Evolutionary conservation across 257 asterid genomes (phyloP).

Genomic region (Primulina huaijiensis): DNA sequence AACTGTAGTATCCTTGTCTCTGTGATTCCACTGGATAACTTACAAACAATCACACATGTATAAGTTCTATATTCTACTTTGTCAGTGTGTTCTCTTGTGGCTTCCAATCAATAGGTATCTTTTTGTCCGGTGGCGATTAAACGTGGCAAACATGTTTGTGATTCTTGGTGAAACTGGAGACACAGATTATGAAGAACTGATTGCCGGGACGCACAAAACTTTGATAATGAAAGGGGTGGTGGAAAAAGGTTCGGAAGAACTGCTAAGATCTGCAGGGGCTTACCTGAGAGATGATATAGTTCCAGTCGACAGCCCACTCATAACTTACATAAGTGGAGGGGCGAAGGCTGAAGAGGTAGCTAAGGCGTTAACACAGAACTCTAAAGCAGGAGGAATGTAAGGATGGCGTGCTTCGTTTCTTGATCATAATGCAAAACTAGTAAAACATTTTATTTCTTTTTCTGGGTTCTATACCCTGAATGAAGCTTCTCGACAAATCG

Average conservation of each 20-base stretch:
- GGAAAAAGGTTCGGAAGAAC: constrained; percentile 68
- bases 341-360: constrained; percentile 55
- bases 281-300: constrained; percentile 71
- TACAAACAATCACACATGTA: too few relatives aligned
- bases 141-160: constrained; percentile 74
- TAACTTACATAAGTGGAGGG: constrained; percentile 36
- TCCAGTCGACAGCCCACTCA: constrained; percentile 56
- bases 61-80: not conserved
- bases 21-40: too few relatives aligned
- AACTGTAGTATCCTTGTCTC: not conserved
- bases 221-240: constrained; percentile 56
- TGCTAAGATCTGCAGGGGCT: constrained; percentile 67
- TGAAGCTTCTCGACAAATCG: not conserved
- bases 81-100: not conserved
- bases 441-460: too few relatives aligned
- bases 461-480: not conserved
- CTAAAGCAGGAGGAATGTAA: constrained; percentile 54
- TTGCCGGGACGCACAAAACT: constrained; percentile 75
- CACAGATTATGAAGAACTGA: constrained; percentile 76
- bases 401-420: not conserved
- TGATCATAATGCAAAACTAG: not conserved
- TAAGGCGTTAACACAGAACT: constrained; percentile 45
- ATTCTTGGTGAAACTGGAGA: constrained; percentile 87
- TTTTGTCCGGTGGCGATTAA: constrained; percentile 80
- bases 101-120: constrained; percentile 48